Evolutionary conservation across 805 yeast species (phyloP).

Genomic region (Grigorovia yakushimaensis): DNA sequence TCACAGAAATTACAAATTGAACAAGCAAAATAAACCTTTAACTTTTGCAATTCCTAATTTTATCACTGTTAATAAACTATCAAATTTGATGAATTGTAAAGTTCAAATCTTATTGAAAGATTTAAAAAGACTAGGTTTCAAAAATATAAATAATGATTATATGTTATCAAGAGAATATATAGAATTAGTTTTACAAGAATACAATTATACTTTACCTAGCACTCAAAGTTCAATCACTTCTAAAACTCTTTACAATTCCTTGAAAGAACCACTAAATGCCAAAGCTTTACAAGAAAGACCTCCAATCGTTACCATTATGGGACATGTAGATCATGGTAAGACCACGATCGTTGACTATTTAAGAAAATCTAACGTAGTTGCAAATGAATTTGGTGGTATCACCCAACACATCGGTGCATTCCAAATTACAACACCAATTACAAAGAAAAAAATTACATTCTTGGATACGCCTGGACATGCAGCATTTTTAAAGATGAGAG

Average conservation of each 20-base stretch:
- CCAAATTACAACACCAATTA: slow-evolving; percentile 66
- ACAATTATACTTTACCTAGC: slow-evolving; percentile 50
- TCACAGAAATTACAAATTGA: slow-evolving; percentile 6
- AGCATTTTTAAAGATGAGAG: slow-evolving; percentile 91
- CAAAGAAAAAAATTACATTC: slow-evolving; percentile 73
- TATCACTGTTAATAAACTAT: slow-evolving; percentile 67
- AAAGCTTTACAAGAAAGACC: slow-evolving; percentile 56
- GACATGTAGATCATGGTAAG: slow-evolving; percentile 98
- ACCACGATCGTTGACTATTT: slow-evolving; percentile 85
- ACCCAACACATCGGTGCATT: slow-evolving; percentile 98
- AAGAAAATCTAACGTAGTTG: slow-evolving; percentile 75
- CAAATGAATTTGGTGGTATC: slow-evolving; percentile 87
- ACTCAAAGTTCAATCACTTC: slow-evolving; percentile 34
- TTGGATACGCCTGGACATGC: slow-evolving; percentile 98
- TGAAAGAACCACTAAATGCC: slow-evolving; percentile 44
- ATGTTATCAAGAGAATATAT: slow-evolving; percentile 84
- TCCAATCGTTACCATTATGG: slow-evolving; percentile 96
- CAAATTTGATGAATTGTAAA: slow-evolving; percentile 59
- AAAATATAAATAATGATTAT: slow-evolving; percentile 55
- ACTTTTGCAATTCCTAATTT: slow-evolving; percentile 53
- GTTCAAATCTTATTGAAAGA: slow-evolving; percentile 49
- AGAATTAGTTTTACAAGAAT: slow-evolving; percentile 78
- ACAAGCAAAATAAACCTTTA: slow-evolving; percentile 12
- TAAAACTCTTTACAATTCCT: slow-evolving; percentile 48
- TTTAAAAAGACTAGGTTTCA: slow-evolving; percentile 64